Evolutionary conservation across 192 early-diverging fungal genomes (phyloP), one percentile per base, ranked within the genome.

Genomic region (Dimargaris verticillata): DNA sequence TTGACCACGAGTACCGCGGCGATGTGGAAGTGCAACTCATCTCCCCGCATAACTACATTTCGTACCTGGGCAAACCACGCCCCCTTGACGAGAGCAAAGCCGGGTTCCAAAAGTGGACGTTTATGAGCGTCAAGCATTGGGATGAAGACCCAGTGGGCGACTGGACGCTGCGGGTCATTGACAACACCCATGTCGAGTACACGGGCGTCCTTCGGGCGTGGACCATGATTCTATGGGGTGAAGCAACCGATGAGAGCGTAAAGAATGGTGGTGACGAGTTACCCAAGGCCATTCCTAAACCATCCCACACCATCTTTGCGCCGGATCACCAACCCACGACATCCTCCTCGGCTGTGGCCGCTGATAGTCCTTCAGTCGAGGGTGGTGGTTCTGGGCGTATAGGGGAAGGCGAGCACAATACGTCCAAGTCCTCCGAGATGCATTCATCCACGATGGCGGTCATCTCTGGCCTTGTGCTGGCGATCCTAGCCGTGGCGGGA

Each of bases 91-190:
- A 45, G 14, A 80, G 77, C 63, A 72, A 44, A 9, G 69, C 67
- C 12, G 95, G 95, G 13, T 85, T 94, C 58, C 18, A 57, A 10
- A 77, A 83, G 61, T 99, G 95, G 95, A 92, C 88, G 28, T 90
- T 96, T 62, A 94, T 93, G 90, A 86, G 77, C 29, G 92, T 99
- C 44, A 88, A 87, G 70, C 95, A 99, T 63, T 99, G 95, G 95
- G 93, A 84, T 57, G 95, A 99, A 63, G 67, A 86, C 41, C 87
- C 88, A 17, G 68, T 85, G 0, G 93, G 95, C 53, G 65, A 71
- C 28, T 99, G 95, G 95, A 79, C 73, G 17, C 62, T 91, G 33
- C 67, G 70, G 10, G 77, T 91, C 20, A 74, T 77, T n/a, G 88
- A 92, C 65, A 68, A 72, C 1, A 72, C 62, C 15, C 74, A 82